These are phyloP conservation scores for Hypoxylon sp. DNA, from an alignment of 2,329 filamentous ascomycete genomes.

Conservation along the genomic window DNA sequence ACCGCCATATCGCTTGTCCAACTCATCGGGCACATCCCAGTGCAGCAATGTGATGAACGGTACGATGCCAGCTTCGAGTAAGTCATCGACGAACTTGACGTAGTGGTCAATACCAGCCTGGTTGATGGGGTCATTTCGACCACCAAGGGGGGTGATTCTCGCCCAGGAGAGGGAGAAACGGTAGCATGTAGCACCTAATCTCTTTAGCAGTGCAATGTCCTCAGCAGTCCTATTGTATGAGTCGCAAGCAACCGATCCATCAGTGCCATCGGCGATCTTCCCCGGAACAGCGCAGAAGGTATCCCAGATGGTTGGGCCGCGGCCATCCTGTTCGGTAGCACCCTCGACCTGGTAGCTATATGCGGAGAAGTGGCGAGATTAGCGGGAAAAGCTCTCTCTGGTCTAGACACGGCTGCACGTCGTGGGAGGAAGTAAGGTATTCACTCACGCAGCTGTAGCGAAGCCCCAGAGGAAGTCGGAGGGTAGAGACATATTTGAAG, in stretches of 20 bases:
- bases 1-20: slow-evolving; percentile 85
- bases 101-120: slow-evolving; percentile 82
- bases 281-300: slow-evolving; percentile 84
- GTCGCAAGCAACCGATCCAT: slow-evolving; percentile 84
- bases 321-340: slow-evolving; percentile 77
- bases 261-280: slow-evolving; percentile 83
- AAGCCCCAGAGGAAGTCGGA: slow-evolving; percentile 83
- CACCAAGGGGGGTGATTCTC: slow-evolving; percentile 86
- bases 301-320: slow-evolving; percentile 88
- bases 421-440: slow-evolving; percentile 8
- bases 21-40: slow-evolving; percentile 85
- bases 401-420: slow-evolving; percentile 2
- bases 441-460: slow-evolving; percentile 76
- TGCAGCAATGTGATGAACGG: slow-evolving; percentile 88
- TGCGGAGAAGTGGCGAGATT: slow-evolving; percentile 37
- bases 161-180: slow-evolving; percentile 89
- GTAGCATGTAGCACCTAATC: slow-evolving; percentile 78
- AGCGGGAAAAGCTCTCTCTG: slow-evolving; percentile 27
- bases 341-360: slow-evolving; percentile 89
- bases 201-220: slow-evolving; percentile 82
- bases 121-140: slow-evolving; percentile 84
- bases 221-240: slow-evolving; percentile 83
- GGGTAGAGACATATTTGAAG: slow-evolving; percentile 67
- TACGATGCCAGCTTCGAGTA: slow-evolving; percentile 79
- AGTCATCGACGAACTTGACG: slow-evolving; percentile 80